Evolutionary conservation across 2,329 filamentous ascomycete species (phyloP), one percentile per base, ranked within the genome.

Genomic region (Diaporthe caulivora): DNA sequence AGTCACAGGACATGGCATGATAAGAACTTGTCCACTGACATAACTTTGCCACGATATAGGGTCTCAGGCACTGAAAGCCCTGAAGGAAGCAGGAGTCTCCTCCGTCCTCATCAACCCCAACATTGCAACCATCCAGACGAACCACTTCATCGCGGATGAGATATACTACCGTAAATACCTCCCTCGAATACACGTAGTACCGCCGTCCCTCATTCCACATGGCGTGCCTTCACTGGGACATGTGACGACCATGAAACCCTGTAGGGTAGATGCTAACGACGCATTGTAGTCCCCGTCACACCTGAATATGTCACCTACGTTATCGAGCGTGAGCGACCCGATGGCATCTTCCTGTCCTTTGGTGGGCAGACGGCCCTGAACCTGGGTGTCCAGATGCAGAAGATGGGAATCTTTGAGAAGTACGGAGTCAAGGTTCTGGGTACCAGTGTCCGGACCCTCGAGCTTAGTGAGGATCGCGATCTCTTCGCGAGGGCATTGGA

Each of bases 231-330:
- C 15, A 10, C 6, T 5, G 6, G 15, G n/a, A 37, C 29, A 51
- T 64, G 44, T 17, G 24, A n/a, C 34, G 31, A 34, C 26, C 18
- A 7, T 53, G 26, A 13, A 17, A 9, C 2, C 29, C 5, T 6
- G 9, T 2, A 40, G 21, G 34, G 17, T 49, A 73, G 26, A 62
- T 71, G 55, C 74, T 71, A 44, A 73, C 60, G 18, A 37, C 17
- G 40, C 18, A 29, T 44, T 31, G 44, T 34, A 75, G 74, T 98
- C 49, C 97, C 97, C 72, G 95, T 99, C 80, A 99, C 97, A 24
- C 94, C 96, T 77, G 96, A 98, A 89, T 99, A 98, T 86, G 95
- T 98, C 81, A 93, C 93, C 80, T 96, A 98, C 84, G 96, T 99
- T 76, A 98, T 99, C 82, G 95, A 98, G 87, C 93, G 94, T 81